Conservation (phyloP, 176 grass and related monocot genomes). For the Aegilops longissima region DNA sequence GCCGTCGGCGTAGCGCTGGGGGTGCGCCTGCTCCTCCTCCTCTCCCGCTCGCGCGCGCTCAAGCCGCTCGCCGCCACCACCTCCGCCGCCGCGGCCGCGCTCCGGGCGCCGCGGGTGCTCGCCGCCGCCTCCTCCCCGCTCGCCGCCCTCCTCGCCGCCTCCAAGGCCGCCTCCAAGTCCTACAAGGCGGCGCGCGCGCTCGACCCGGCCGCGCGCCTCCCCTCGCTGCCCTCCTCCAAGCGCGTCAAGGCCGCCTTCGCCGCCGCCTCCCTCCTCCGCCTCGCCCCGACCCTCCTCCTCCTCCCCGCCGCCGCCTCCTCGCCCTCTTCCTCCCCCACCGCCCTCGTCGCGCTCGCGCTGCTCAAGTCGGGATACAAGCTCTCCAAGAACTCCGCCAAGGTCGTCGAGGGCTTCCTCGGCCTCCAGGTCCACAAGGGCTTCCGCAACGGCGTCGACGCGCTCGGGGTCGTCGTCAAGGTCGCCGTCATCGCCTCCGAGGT, state of each 20-base stretch:
- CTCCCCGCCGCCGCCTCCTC: slow-evolving; percentile 28
- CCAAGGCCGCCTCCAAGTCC: slow-evolving; percentile 75
- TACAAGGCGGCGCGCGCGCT: slow-evolving; percentile 71
- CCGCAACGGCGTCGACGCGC: slow-evolving; percentile 47
- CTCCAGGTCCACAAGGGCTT: slow-evolving; percentile 82
- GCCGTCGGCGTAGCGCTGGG: slow-evolving; percentile 58
- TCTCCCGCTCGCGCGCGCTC: slow-evolving; percentile 51
- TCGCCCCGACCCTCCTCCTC: slow-evolving; percentile 35
- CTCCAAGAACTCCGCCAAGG: slow-evolving; percentile 71
- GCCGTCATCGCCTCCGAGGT: slow-evolving; percentile 62
- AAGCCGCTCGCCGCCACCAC: slow-evolving; percentile 66
- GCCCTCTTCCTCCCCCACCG: slow-evolving; percentile 24
- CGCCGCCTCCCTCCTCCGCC: slow-evolving; percentile 59
- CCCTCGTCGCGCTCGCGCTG: slow-evolving; percentile 43
- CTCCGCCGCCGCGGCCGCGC: slow-evolving; percentile 57
- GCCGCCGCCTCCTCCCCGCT: slow-evolving; percentile 52
- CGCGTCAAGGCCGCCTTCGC: slow-evolving; percentile 62
- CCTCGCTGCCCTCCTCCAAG: slow-evolving; percentile 33
- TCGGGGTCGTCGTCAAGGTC: slow-evolving; percentile 73
- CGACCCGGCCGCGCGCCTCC: slow-evolving; percentile 36
- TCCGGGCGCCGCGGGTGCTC: slow-evolving; percentile 49
- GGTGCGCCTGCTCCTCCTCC: slow-evolving; percentile 34
- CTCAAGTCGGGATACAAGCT: slow-evolving; percentile 74
- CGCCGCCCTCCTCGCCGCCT: slow-evolving; percentile 57
- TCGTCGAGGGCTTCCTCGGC: slow-evolving; percentile 82